Evolutionary conservation across 257 asterid genomes (phyloP).

Genomic region (Solanum medicagineum): DNA sequence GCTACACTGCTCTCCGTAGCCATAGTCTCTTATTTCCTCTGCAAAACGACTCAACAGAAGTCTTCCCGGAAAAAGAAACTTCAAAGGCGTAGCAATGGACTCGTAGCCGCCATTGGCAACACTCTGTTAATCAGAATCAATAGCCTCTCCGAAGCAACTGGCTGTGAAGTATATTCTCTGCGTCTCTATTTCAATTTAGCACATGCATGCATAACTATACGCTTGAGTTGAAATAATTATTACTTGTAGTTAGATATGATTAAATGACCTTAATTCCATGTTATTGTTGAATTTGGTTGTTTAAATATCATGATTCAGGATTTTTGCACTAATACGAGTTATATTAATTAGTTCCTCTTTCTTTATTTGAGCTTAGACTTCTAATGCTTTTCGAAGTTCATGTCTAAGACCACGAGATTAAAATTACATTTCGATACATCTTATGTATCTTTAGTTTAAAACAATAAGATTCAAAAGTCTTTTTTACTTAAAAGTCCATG

Average conservation of each 20-base stretch:
- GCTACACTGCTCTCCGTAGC: constrained; percentile 42
- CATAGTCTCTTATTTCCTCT: constrained; percentile 36
- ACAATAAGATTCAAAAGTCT: not conserved
- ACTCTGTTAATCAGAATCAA: constrained; percentile 87
- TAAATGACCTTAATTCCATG: not conserved
- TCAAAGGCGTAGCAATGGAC: constrained; percentile 42
- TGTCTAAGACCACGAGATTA: not conserved
- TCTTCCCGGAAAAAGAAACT: constrained; percentile 11
- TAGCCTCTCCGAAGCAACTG: constrained; percentile 87
- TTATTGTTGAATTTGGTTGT: not conserved
- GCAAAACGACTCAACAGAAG: constrained; percentile 21
- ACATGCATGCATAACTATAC: not conserved
- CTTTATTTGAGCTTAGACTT: not conserved
- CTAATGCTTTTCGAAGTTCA: not conserved
- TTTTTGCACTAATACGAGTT: not conserved
- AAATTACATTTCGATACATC: not conserved
- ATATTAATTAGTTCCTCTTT: not conserved
- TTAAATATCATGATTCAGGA: not conserved
- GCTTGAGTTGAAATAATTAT: not conserved
- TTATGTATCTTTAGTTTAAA: not conserved
- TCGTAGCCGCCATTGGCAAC: constrained; percentile 83
- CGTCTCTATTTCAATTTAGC: not conserved
- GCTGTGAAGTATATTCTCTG: constrained; percentile 52
- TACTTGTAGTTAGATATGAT: not conserved
- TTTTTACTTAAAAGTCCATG: not conserved